Conservation (phyloP, 202 grass and related monocot species). For the Zizania palustris region DNA sequence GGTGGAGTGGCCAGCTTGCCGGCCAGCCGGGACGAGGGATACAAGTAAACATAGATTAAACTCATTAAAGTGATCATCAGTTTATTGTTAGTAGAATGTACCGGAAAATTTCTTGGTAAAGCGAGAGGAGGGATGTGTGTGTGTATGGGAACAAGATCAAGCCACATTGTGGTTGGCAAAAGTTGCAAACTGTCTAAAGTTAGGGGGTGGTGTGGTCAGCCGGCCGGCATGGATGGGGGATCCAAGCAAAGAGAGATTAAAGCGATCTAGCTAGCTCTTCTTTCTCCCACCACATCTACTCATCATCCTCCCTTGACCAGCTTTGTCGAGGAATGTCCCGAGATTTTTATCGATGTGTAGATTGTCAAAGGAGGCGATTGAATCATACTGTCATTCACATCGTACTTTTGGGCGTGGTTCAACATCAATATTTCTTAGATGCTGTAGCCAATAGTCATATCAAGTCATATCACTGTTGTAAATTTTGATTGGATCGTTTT, state of each 20-base stretch:
- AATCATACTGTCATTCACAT: conserved; percentile 33
- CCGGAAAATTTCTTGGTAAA: conserved; percentile 31
- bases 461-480: conserved; percentile 32
- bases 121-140: conserved; percentile 39
- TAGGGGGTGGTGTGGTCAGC: background rate
- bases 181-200: conserved; percentile 5
- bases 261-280: background rate
- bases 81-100: no score
- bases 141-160: conserved; percentile 12
- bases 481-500: conserved; percentile 17
- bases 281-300: conserved; percentile 40
- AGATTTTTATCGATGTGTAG: background rate
- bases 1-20: background rate
- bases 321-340: conserved; percentile 37
- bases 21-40: conserved; percentile 4
- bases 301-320: conserved; percentile 40
- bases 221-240: background rate
- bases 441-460: conserved; percentile 8
- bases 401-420: conserved; percentile 36
- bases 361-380: conserved; percentile 13
- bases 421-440: background rate
- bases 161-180: background rate
- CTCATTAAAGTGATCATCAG: background rate
- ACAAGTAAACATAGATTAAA: conserved; percentile 10
- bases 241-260: conserved; percentile 31